Evolutionary conservation across 1,284 basidiomycete genomes (phyloP).

Genomic region (Lentinula novae-zelandiae): DNA sequence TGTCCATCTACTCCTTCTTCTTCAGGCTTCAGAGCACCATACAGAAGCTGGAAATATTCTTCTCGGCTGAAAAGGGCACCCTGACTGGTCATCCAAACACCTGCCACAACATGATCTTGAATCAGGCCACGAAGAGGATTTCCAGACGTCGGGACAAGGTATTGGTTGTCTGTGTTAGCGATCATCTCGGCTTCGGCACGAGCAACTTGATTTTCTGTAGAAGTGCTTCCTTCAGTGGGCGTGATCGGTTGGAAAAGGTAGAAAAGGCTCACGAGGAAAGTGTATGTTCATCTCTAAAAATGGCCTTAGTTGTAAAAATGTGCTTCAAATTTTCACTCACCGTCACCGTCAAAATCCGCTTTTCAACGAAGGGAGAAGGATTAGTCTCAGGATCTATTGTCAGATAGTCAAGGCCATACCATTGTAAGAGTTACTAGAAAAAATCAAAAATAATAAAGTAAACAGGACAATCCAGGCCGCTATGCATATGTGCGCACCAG

Average conservation of each 20-base stretch:
- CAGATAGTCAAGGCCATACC: slow-evolving; percentile 39
- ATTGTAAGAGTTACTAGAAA: slow-evolving; percentile 91
- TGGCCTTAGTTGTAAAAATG: slow-evolving; percentile 10
- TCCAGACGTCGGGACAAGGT: slow-evolving; percentile 96
- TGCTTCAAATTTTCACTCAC: slow-evolving; percentile 36
- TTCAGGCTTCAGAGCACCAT: slow-evolving; percentile 92
- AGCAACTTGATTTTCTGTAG: slow-evolving; percentile 83
- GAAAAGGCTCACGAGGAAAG: slow-evolving; percentile 79
- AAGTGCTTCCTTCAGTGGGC: not conserved
- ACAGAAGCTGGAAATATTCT: slow-evolving; percentile 96
- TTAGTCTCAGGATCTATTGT: not conserved
- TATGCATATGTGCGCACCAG: slow-evolving; percentile 54
- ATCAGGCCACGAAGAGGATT: slow-evolving; percentile 97
- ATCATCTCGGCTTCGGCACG: slow-evolving; percentile 93
- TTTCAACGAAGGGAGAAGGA: slow-evolving; percentile 12
- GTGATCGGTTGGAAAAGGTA: not conserved
- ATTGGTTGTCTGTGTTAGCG: slow-evolving; percentile 99
- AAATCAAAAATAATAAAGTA: not conserved
- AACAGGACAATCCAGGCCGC: not conserved
- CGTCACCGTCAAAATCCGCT: slow-evolving; percentile 99
- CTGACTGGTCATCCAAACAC: slow-evolving; percentile 98
- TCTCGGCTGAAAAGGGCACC: slow-evolving; percentile 94
- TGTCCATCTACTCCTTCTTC: slow-evolving; percentile 66
- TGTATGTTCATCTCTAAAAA: slow-evolving; percentile 96
- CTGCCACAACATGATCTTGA: slow-evolving; percentile 98